Evolutionary conservation across 2,329 filamentous ascomycete genomes (phyloP).

Genomic region (Aspergillus sp.): DNA sequence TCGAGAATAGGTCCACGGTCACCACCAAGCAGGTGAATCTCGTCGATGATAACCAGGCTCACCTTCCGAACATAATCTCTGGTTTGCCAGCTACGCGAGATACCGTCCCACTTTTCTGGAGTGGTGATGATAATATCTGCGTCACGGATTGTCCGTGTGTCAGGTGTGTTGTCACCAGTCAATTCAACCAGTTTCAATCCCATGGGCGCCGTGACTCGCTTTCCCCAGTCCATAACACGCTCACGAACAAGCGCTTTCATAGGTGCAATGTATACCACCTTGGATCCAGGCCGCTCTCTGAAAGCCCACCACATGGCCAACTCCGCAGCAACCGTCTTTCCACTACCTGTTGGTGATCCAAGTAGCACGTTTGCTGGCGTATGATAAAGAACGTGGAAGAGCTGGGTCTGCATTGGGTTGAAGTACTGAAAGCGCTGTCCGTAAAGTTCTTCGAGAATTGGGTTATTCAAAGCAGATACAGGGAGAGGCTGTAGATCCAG

Average conservation of each 20-base stretch:
- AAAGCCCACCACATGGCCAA: constrained; percentile 99
- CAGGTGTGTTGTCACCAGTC: constrained; percentile 96
- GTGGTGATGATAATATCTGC: constrained; percentile 98
- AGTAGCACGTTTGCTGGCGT: constrained; percentile 88
- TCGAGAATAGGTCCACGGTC: constrained; percentile 96
- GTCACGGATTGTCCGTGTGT: constrained; percentile 90
- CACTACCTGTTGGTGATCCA: constrained; percentile 93
- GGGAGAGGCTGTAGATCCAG: constrained; percentile 88
- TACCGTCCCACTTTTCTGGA: constrained; percentile 99
- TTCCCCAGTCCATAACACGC: constrained; percentile 91
- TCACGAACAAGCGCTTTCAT: constrained; percentile 99
- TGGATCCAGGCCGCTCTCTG: constrained; percentile 87
- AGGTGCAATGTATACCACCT: constrained; percentile 97
- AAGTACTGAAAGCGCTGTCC: constrained; percentile 88
- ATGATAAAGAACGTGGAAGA: constrained; percentile 95
- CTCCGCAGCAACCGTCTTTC: constrained; percentile 94
- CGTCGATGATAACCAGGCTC: constrained; percentile 94
- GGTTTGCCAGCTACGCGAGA: constrained; percentile 97
- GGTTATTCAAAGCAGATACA: constrained; percentile 82
- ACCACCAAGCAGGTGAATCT: constrained; percentile 95
- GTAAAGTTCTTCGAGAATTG: constrained; percentile 83
- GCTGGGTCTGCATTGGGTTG: constrained; percentile 99
- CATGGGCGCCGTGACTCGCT: constrained; percentile 75
- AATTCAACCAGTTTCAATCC: constrained; percentile 90
- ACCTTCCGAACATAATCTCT: constrained; percentile 94